A percentile compares a stretch with the other conserved stretches of the same genome.
phyloP scores from a whole-genome alignment of 805 yeast species.

The Yarrowia keelungensis region DNA sequence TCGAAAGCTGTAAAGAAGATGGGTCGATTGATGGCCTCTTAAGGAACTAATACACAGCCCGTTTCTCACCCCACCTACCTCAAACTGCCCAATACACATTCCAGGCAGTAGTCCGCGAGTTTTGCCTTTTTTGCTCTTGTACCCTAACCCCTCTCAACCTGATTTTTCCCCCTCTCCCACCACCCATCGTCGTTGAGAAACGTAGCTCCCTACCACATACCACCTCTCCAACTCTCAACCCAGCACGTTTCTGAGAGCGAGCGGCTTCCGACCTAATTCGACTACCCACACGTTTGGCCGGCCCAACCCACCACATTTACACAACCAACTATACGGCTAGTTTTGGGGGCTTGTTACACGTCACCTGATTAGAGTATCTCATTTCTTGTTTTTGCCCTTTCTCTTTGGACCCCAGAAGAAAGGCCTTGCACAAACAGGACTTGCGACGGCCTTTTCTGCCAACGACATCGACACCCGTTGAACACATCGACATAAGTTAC shows the following conservation, averaged over 20 bases:
- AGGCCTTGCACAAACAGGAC: too few species aligned
- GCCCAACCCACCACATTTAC: not conserved
- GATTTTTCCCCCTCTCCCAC: conserved; percentile 39
- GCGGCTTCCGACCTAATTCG: not conserved
- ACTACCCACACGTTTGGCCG: conserved; percentile 27
- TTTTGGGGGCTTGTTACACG: too few species aligned
- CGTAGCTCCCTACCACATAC: conserved; percentile 34
- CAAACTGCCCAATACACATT: conserved; percentile 7
- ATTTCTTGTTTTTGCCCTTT: not conserved
- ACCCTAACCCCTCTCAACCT: conserved; percentile 37
- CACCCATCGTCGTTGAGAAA: conserved; percentile 39
- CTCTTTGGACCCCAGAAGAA: not conserved
- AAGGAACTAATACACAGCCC: too few species aligned
- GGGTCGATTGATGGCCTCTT: too few species aligned
- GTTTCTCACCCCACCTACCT: too few species aligned
- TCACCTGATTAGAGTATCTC: conserved; percentile 5
- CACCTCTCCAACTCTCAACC: conserved; percentile 2
- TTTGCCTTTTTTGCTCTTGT: conserved; percentile 33
- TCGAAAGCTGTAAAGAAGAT: too few species aligned
- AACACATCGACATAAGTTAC: not conserved
- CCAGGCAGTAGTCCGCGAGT: conserved; percentile 26
- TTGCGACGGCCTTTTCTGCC: too few species aligned
- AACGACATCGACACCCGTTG: not conserved
- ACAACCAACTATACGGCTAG: too few species aligned
- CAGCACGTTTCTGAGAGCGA: conserved; percentile 21